Evolutionary conservation across 768 basidiomycete genomes (phyloP).

Genomic region (Mycena crocata): DNA sequence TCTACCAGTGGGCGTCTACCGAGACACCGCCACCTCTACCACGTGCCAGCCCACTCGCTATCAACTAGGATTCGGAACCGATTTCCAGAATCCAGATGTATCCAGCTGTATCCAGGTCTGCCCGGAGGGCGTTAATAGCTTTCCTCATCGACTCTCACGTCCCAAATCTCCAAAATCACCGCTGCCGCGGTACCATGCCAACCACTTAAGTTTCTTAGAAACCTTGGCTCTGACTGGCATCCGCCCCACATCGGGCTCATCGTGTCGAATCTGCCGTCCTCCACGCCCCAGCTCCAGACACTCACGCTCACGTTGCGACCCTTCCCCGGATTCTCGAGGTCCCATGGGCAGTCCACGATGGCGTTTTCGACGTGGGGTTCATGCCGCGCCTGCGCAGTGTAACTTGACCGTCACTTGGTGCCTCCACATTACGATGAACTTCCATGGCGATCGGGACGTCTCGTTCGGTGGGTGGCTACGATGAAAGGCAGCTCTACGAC

Average conservation of each 20-base stretch:
- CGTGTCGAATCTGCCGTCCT: background rate
- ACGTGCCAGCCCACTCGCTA: too few relatives aligned
- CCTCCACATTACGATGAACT: conserved; percentile 8
- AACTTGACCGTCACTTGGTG: conserved; percentile 13
- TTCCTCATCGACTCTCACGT: background rate
- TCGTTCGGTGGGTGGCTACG: background rate
- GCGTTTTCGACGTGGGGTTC: conserved; percentile 11
- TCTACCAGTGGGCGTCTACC: too few relatives aligned
- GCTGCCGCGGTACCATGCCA: background rate
- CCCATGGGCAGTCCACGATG: background rate
- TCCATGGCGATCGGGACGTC: background rate
- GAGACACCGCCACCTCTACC: too few relatives aligned
- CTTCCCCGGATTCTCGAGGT: conserved; percentile 14
- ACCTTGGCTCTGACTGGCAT: background rate
- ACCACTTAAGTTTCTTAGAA: background rate
- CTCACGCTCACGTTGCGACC: background rate
- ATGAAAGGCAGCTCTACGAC: background rate
- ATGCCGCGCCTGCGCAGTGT: conserved; percentile 7
- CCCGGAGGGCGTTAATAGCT: too few relatives aligned
- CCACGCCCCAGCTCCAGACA: background rate
- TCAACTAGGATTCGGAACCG: too few relatives aligned
- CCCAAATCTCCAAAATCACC: background rate
- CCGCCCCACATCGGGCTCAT: background rate
- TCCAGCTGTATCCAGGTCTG: too few relatives aligned
- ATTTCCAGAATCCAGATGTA: too few relatives aligned